Base-by-base conservation (phyloP, 2,329 filamentous ascomycete species). In the Periconia digitata region DNA sequence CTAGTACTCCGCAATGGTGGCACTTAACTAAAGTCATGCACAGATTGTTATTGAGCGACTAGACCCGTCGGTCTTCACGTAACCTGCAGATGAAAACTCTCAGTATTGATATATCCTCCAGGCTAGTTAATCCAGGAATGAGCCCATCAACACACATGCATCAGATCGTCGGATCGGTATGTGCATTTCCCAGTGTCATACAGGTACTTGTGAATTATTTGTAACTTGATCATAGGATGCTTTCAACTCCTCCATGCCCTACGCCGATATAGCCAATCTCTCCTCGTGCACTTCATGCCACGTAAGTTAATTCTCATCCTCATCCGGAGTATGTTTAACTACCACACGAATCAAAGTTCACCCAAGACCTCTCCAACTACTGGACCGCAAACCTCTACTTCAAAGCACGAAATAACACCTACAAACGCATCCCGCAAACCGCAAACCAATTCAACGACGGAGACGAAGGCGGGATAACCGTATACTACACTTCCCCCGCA, bases 401-500 rank as follows among this genome's bases (percentile, higher is more conserved):
- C 40, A 46, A 40, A 38, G 54, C 54, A 17, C 41, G 53, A 7
- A 57, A 57, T 32, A 53, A 53, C n/a, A 51, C 44, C 12, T 58
- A 53, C 46, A 53, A 56, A 34, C 55, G 55, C 21, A 40, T 55
- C 17, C 49, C 49, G 6, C 46, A 48, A 32, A 55, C 49, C 12
- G 56, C 52, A 34, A 61, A 58, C 43, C 49, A 60, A 32, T 60
- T 58, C 53, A 56, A 59, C 23, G 49, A 55, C n/a, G 53, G 45
- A 18, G 57, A 58, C 32, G 57, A 57, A 40, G 57, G 41, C 6
- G 57, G 57, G 8, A 32, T 60, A 6, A 60, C 57, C 5, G 23
- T 60, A 15, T 60, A 60, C 46, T 60, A 60, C 37, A 60, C 55
- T 8, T 49, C 46, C 12, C 46, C 53, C 15, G 44, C 39, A 15